Percentiles rank a stretch among this genome's conserved stretches.
These are phyloP conservation scores for Skeletonema potamos DNA, from an alignment of 108 stramenopile species.

Conservation along the genomic window DNA sequence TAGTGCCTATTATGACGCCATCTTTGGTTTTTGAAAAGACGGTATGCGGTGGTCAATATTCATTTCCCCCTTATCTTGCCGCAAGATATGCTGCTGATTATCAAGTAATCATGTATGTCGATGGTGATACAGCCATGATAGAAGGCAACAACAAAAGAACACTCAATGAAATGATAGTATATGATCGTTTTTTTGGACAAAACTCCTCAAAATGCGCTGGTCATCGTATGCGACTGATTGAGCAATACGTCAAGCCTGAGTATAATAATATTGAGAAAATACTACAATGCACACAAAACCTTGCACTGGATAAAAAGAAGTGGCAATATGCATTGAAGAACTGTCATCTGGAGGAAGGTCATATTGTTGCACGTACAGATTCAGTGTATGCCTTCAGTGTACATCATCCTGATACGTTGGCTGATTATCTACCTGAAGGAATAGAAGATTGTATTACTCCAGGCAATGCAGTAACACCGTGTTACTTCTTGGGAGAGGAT, in stretches of 20 bases:
- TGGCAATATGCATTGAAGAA: slow-evolving; percentile 22
- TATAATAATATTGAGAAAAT: not conserved
- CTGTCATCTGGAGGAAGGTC: slow-evolving; percentile 26
- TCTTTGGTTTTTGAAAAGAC: slow-evolving; percentile 14
- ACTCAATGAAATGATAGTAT: slow-evolving; percentile 5
- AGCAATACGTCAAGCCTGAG: slow-evolving; percentile 17
- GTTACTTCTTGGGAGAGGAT: slow-evolving; percentile 8
- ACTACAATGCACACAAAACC: slow-evolving; percentile 21
- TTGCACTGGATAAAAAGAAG: not conserved
- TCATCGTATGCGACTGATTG: slow-evolving; percentile 21
- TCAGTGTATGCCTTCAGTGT: slow-evolving; percentile 24
- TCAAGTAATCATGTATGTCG: slow-evolving; percentile 27
- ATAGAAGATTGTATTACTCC: slow-evolving; percentile 23
- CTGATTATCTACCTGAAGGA: slow-evolving; percentile 15
- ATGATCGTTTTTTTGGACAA: slow-evolving; percentile 22
- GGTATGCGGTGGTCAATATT: slow-evolving; percentile 25
- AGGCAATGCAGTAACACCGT: not conserved
- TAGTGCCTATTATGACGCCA: slow-evolving; percentile 20
- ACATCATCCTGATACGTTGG: slow-evolving; percentile 16
- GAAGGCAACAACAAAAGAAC: slow-evolving; percentile 6
- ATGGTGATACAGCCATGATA: slow-evolving; percentile 23
- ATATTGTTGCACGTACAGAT: slow-evolving; percentile 23
- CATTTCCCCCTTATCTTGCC: slow-evolving; percentile 15
- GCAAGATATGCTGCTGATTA: slow-evolving; percentile 29
- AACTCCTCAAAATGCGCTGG: slow-evolving; percentile 20